Evolutionary conservation across 2,329 filamentous ascomycete species (phyloP), one percentile per base, ranked within the genome.

Genomic region (Chaetomium strumarium): DNA sequence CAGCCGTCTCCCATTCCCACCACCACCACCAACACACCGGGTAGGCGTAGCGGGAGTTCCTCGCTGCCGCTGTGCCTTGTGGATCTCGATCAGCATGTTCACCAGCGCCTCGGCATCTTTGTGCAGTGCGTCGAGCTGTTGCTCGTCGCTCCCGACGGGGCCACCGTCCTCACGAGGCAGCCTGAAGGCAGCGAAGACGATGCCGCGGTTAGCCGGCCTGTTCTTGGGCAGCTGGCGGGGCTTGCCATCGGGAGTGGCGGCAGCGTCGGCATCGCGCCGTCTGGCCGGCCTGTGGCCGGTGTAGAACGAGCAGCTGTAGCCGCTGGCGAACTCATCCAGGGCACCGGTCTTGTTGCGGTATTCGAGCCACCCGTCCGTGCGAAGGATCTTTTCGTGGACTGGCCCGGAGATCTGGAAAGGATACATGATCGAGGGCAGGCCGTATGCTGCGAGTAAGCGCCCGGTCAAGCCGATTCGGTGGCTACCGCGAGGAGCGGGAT

Each of bases 121-220:
- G 53, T 75, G 67, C 9, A 81, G 66, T 16, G 68, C 67, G 9
- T 70, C 70, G 2, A 81, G 71, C 58, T 79, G 74, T 8, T 66
- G 66, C 11, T 67, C 62, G 51, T 64, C 66, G 43, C 68, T 68
- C 12, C 65, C 66, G 12, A 68, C 62, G 38, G 67, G 66, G 30
- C 62, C 63, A 14, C 68, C 68, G 20, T 71, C 71, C 8, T 62
- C 63, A 39, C 68, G 67, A 14, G 75, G 74, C 55, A 75, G 75
- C 19, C 77, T 71, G 58, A 80, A 81, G 0, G 76, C 78, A 1
- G 77, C 78, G 50, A 81, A 81, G 5, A 81, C 73, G 52, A 81
- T 75, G 42, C 78, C 78, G 31, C 75, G 71, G 58, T 79, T 74
- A 36, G 53, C 34, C 0, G 39, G 39, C 11, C 40, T 41, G 33